A percentile compares a stretch with the other conserved stretches of the same genome.
Evolutionary conservation across 73 alveolate species (phyloP).

Genomic region (Paramecium caudatum): DNA sequence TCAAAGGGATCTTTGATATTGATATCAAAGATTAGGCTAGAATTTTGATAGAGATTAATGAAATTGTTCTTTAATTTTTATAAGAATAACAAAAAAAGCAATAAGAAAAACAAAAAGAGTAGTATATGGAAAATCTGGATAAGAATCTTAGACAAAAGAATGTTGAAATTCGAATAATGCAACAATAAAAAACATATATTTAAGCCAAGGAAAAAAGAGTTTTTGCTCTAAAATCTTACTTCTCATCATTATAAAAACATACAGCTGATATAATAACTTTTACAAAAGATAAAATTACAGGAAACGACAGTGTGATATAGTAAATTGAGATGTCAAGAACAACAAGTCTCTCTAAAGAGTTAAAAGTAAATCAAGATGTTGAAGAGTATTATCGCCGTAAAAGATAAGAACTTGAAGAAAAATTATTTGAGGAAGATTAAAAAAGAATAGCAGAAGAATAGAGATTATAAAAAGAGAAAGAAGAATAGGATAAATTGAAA

Average conservation of each 20-base stretch:
- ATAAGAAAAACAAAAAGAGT: neutral
- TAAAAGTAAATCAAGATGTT: neutral
- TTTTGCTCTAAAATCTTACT: neutral
- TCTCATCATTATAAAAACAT: neutral
- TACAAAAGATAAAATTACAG: too few relatives aligned
- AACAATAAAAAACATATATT: neutral
- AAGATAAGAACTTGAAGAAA: neutral
- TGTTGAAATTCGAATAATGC: neutral
- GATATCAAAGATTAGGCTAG: constrained; percentile 57
- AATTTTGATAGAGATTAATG: neutral
- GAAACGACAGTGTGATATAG: too few relatives aligned
- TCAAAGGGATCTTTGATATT: constrained; percentile 41
- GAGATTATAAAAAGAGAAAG: neutral
- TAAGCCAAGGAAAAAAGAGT: neutral
- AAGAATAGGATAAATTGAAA: neutral
- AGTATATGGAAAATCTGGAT: neutral
- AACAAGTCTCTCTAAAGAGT: neutral
- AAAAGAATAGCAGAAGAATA: neutral
- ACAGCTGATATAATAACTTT: too few relatives aligned
- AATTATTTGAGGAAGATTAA: neutral
- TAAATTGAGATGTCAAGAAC: neutral
- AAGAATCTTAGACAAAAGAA: neutral
- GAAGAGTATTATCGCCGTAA: constrained; percentile 1
- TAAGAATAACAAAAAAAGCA: neutral
- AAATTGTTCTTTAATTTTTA: neutral